Base-by-base conservation (phyloP, 805 yeast genomes). In the Teunomyces tritomae region DNA sequence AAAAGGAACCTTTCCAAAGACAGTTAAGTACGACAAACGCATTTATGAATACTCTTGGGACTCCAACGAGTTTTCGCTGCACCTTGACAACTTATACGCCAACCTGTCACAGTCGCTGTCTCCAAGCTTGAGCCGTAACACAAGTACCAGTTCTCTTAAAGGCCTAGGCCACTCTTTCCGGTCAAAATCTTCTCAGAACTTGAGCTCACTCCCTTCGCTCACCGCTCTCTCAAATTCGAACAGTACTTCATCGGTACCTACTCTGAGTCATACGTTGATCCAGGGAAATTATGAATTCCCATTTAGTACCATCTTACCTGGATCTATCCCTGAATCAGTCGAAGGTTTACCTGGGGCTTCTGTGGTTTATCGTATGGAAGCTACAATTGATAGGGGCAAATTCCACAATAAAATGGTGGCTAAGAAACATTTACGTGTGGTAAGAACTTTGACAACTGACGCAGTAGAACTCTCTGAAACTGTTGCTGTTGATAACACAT, bases 241-340 rank as follows among this genome's bases (percentile, higher is more conserved):
- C 28, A 24, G 13, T 11, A 16, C 37, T 11, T 32, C 45, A 11
- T 16, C 29, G 17, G 45, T 44, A 7, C 45, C 14, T 29, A 47
- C 45, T 10, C 29, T 20, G 3, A 14, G 46, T 28, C 80, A 78
- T 50, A 66, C 75, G 4, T 63, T 87, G 47, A 75, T 74, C 1
- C 81, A 78, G 50, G 98, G 98, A 0, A 87, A 87, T 64, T 90
- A 92, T 61, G 96, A 87, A 59, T 81, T 94, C 57, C 97, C 98
- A 0, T 94, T 94, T 63, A 85, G 85, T 51, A 79, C 92, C 0
- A 76, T 90, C 20, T 61, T 92, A 17, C 96, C 96, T 0, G 98
- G 98, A 1, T 75, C 83, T 33, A 76, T 87, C 40, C 83, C 89
- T 1, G 99, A 94, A 64, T 84, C 95, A 26, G 84, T 94, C 6